phyloP scores from a whole-genome alignment of 2,329 filamentous ascomycete genomes.

The Sclerotinia sclerotiorum region DNA sequence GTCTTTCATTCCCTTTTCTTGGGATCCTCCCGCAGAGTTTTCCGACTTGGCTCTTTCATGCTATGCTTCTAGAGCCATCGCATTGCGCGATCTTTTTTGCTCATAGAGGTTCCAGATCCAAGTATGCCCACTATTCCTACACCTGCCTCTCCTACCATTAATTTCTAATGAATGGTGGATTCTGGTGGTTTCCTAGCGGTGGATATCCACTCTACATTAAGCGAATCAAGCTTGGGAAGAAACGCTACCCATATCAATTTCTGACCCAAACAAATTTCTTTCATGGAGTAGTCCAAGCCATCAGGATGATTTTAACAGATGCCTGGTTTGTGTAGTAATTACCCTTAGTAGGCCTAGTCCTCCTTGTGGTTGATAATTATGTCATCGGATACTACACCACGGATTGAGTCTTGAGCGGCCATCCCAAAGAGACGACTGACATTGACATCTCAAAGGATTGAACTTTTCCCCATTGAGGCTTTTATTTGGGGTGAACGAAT shows the following conservation, averaged over 20 bases:
- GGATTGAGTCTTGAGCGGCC: not conserved
- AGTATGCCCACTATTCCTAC: no score
- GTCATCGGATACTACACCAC: no score
- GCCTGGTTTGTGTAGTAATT: not conserved
- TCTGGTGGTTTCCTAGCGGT: not conserved
- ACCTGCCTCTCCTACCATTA: rapidly evolving
- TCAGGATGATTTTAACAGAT: not conserved
- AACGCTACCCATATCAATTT: not conserved
- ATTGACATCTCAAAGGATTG: no score
- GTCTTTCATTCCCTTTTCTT: no score
- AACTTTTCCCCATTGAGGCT: no score
- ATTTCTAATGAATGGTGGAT: not conserved
- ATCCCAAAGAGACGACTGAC: no score
- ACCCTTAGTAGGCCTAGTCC: not conserved
- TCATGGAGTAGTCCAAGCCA: no score
- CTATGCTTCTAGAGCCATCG: not conserved
- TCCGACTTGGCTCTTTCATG: no score
- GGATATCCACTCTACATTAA: rapidly evolving
- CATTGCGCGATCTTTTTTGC: not conserved
- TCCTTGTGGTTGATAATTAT: no score
- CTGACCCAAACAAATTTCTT: not conserved
- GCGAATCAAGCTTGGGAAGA: not conserved
- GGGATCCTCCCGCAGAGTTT: no score
- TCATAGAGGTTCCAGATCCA: not conserved
- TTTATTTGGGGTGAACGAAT: no score